Evolutionary conservation across 2,329 filamentous ascomycete genomes (phyloP), one percentile per base, ranked within the genome.

Genomic region (Alternaria conjuncta): DNA sequence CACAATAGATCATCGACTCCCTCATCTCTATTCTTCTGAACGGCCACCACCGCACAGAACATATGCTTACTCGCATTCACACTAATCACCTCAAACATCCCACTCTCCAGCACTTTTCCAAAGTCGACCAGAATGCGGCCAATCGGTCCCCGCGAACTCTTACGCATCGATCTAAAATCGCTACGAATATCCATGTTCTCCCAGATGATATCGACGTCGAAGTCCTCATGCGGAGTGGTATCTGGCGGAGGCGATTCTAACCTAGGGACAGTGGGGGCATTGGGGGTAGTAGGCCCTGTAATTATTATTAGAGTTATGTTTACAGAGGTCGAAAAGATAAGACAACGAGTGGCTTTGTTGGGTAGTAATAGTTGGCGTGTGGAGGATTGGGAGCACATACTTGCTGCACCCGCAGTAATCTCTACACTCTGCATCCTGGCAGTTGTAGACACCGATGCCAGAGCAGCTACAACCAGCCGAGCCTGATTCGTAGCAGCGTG

Each of bases 31-130:
- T 63, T 50, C 47, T 50, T 61, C 20, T 44, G 30, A 61, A n/a
- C 32, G 25, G 53, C 46, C 18, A 61, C 30, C 30, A 45, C 51
- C 28, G 53, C 60, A 23, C 54, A 62, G 23, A 62, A 62, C n/a
- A 62, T 12, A 28, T 62, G 54, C 54, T 62, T 62, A 43, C 60
- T 57, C 30, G 60, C 60, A 53, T 57, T 57, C 21, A 62, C 41
- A 43, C 60, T 62, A 28, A 26, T 26, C 23, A 62, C 43, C 36
- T 62, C 60, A 28, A 62, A 46, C 20, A 62, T 7, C 10, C 47
- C 60, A 28, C 45, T 57, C 54, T 57, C 36, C 23, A 62, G 21
- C 30, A 54, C 60, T 28, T 12, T 53, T 50, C 36, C 60, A 57
- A 62, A 62, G 25, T 57, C 60, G 30, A 53, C 46, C 25, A 62